Evolutionary conservation across 2,329 filamentous ascomycete species (phyloP), one percentile per base, ranked within the genome.

Genomic region (Dactylellina sp.): DNA sequence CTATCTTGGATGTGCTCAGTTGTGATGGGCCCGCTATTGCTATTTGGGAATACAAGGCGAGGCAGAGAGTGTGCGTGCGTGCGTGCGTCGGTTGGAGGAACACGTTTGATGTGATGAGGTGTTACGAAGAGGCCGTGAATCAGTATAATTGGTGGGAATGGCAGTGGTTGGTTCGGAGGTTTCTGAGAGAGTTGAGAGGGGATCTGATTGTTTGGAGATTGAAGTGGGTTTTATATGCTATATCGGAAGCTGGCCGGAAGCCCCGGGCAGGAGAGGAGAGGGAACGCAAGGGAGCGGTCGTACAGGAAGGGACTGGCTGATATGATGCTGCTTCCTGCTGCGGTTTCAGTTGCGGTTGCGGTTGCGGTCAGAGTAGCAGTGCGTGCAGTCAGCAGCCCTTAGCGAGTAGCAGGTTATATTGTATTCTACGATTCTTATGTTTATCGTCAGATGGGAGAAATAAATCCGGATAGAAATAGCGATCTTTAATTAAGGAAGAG

Each of bases 231-330:
- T 46, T 53, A 42, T 28, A 18, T 57, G 32, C 35, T 60, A 56
- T 46, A 39, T 68, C 55, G 63, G 63, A 55, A 68, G 63, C 63
- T 53, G 46, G 53, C 63, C 63, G 63, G 46, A 44, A 42, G 35
- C 22, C 25, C 46, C 24, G 7, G 24, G 46, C 24, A 40, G n/a
- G 37, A 35, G n/a, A 46, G 20, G 55, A 37, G 22, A 28, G 22
- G 11, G n/a, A 16, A 42, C 12, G 62, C 42, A 37, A 52, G 47
- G 47, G 52, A 42, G 25, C 32, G 39, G 22, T 20, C 24, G 22
- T 11, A 4, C 7, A 12, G 32, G 37, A 20, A n/a, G 12, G 42
- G 12, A 18, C 4, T 6, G 5, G 11, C 4, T 42, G 39, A 32
- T n/a, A n/a, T 9, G 28, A 4, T 32, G 4, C 9, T 32, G 28